phyloP scores from a whole-genome alignment of 116 monocot genomes.

The Thalassia testudinum region DNA sequence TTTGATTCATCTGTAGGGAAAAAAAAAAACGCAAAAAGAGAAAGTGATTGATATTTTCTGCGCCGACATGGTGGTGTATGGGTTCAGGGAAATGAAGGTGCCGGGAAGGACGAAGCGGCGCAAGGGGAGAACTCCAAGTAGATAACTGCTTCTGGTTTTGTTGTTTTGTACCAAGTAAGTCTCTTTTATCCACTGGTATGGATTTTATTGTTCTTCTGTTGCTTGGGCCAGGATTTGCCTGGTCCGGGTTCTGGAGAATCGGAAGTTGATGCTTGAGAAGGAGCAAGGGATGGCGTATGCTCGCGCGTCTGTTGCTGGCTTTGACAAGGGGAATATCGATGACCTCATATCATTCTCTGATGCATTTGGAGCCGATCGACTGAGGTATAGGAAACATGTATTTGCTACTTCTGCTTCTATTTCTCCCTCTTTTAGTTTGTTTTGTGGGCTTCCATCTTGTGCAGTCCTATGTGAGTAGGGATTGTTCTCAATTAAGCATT shows the following conservation, averaged over 20 bases:
- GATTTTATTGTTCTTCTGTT: neutral
- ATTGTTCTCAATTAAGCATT: too few relatives aligned
- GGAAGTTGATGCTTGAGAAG: constrained; percentile 22
- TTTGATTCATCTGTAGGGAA: too few relatives aligned
- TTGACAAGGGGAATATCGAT: constrained; percentile 11
- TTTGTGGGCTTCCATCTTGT: too few relatives aligned
- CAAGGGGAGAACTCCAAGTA: neutral
- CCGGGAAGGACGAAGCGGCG: neutral
- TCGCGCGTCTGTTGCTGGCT: constrained; percentile 23
- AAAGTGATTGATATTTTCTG: too few relatives aligned
- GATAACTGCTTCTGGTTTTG: neutral
- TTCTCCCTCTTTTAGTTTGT: too few relatives aligned
- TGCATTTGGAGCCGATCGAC: constrained; percentile 26
- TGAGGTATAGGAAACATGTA: constrained; percentile 9
- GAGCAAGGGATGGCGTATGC: constrained; percentile 45
- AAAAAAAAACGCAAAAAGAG: too few relatives aligned
- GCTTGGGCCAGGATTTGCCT: constrained; percentile 8
- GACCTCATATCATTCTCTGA: constrained; percentile 30
- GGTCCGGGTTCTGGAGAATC: constrained; percentile 13
- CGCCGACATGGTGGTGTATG: too few relatives aligned
- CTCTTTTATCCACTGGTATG: neutral
- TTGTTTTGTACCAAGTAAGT: neutral
- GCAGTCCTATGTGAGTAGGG: too few relatives aligned
- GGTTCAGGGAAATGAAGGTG: neutral
- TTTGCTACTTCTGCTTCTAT: too few relatives aligned